A percentile compares a stretch with the other conserved stretches of the same genome.
Evolutionary conservation across 192 early-diverging fungal species (phyloP).

Genomic region (Coemansia sp.): DNA sequence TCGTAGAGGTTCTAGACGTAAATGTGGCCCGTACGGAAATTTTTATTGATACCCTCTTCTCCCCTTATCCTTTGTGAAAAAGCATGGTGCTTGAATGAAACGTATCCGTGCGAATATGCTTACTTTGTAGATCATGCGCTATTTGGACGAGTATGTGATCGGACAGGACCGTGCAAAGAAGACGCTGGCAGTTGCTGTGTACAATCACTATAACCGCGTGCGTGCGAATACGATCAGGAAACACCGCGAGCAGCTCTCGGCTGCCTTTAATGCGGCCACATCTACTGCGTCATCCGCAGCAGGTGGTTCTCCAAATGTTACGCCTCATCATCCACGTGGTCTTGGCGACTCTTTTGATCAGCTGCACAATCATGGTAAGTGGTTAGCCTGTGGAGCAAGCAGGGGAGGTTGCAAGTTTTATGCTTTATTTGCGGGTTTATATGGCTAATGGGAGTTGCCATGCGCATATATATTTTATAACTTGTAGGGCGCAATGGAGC

Average conservation of each 20-base stretch:
- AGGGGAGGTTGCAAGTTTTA: neutral
- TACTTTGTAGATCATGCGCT: slow-evolving; percentile 64
- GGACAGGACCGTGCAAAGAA: slow-evolving; percentile 83
- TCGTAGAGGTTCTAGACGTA: neutral
- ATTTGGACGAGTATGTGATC: slow-evolving; percentile 84
- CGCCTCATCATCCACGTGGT: slow-evolving; percentile 20
- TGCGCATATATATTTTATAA: neutral
- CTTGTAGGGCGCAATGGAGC: slow-evolving; percentile 39
- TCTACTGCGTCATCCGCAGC: slow-evolving; percentile 10
- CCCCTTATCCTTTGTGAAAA: neutral
- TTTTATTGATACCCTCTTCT: neutral
- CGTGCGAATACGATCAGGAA: slow-evolving; percentile 62
- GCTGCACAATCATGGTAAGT: slow-evolving; percentile 7
- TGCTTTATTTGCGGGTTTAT: neutral
- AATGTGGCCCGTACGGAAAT: neutral
- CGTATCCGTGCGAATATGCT: neutral
- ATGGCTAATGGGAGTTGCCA: neutral
- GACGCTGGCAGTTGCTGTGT: slow-evolving; percentile 79
- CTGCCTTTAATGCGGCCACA: slow-evolving; percentile 34
- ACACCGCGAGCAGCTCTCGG: slow-evolving; percentile 50
- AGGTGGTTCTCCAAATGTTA: neutral
- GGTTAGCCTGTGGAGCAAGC: neutral
- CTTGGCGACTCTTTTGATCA: slow-evolving; percentile 27
- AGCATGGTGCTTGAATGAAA: neutral
- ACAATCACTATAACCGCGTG: slow-evolving; percentile 81